Conservation (phyloP, 768 basidiomycete species). For the Mycena crocata region DNA sequence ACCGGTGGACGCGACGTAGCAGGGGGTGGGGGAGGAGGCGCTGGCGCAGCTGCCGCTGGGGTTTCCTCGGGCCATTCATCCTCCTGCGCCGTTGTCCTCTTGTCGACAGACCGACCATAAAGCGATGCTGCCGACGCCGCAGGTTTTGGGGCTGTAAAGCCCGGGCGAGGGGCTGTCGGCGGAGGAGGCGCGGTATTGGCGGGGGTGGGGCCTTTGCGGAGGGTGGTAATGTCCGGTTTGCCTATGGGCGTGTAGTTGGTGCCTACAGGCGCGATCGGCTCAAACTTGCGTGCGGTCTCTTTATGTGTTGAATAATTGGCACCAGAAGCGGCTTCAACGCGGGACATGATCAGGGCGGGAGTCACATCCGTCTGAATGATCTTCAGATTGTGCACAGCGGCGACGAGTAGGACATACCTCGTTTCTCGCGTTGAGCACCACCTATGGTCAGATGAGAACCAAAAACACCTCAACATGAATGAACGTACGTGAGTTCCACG, state of each 20-base stretch:
- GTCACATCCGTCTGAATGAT: slow-evolving; percentile 78
- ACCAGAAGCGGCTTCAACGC: slow-evolving; percentile 91
- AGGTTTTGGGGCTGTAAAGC: slow-evolving; percentile 55
- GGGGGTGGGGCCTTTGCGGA: slow-evolving; percentile 53
- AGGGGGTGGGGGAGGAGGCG: slow-evolving; percentile 56
- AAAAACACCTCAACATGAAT: too few relatives aligned
- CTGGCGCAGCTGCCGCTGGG: slow-evolving; percentile 43
- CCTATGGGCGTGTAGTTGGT: slow-evolving; percentile 83
- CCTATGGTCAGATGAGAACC: too few relatives aligned
- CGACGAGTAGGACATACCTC: slow-evolving; percentile 66
- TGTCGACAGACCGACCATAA: slow-evolving; percentile 52
- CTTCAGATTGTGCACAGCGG: slow-evolving; percentile 7
- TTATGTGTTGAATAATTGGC: slow-evolving; percentile 89
- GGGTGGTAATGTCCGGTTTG: slow-evolving; percentile 72
- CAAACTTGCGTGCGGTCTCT: slow-evolving; percentile 75
- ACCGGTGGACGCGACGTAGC: slow-evolving; percentile 61
- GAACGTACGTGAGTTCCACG: slow-evolving; percentile 87
- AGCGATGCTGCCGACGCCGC: slow-evolving; percentile 54
- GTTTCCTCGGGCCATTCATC: slow-evolving; percentile 73
- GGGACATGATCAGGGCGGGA: slow-evolving; percentile 83
- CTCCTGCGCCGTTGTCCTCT: slow-evolving; percentile 54
- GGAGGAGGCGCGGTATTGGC: slow-evolving; percentile 48
- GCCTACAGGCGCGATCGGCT: slow-evolving; percentile 87
- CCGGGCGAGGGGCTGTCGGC: slow-evolving; percentile 59
- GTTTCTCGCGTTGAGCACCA: slow-evolving; percentile 87